Percentiles rank a stretch among this genome's conserved stretches.
Conservation (phyloP, 2,329 filamentous ascomycete species). For the Ophiocordyceps camponoti-floridani region DNA sequence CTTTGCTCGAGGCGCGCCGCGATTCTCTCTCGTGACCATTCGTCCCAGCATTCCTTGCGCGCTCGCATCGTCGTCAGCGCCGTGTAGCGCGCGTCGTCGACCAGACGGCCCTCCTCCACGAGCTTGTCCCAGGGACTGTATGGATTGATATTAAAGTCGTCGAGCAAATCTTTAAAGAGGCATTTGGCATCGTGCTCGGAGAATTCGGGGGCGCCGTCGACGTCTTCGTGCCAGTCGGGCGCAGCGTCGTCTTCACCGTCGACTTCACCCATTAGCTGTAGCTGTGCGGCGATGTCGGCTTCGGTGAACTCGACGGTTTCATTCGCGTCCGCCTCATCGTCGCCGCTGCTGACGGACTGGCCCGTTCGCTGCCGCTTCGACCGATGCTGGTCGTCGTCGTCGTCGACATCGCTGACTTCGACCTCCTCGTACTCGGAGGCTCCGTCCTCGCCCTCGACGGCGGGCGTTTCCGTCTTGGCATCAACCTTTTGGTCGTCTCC, state of each 20-base stretch:
- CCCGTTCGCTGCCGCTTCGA: slow-evolving; percentile 47
- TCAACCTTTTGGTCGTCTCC: not conserved
- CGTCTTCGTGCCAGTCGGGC: slow-evolving; percentile 50
- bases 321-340: slow-evolving; percentile 27
- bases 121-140: slow-evolving; percentile 87
- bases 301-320: slow-evolving; percentile 68
- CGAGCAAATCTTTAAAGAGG: slow-evolving; percentile 71
- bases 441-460: slow-evolving; percentile 22
- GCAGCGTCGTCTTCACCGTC: slow-evolving; percentile 45
- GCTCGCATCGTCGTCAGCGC: slow-evolving; percentile 64
- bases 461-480: slow-evolving; percentile 8
- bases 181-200: slow-evolving; percentile 59
- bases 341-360: slow-evolving; percentile 37
- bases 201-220: slow-evolving; percentile 45
- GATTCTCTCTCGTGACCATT: slow-evolving; percentile 68
- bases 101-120: slow-evolving; percentile 61
- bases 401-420: slow-evolving; percentile 35
- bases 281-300: slow-evolving; percentile 83
- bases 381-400: slow-evolving; percentile 17
- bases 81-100: slow-evolving; percentile 78
- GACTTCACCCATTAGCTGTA: slow-evolving; percentile 74
- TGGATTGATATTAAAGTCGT: slow-evolving; percentile 67
- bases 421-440: slow-evolving; percentile 64
- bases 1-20: slow-evolving; percentile 53
- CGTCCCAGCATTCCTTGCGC: slow-evolving; percentile 65